Evolutionary conservation across 2,329 filamentous ascomycete genomes (phyloP), one percentile per base, ranked within the genome.

Genomic region (Verticillium alfalfae): DNA sequence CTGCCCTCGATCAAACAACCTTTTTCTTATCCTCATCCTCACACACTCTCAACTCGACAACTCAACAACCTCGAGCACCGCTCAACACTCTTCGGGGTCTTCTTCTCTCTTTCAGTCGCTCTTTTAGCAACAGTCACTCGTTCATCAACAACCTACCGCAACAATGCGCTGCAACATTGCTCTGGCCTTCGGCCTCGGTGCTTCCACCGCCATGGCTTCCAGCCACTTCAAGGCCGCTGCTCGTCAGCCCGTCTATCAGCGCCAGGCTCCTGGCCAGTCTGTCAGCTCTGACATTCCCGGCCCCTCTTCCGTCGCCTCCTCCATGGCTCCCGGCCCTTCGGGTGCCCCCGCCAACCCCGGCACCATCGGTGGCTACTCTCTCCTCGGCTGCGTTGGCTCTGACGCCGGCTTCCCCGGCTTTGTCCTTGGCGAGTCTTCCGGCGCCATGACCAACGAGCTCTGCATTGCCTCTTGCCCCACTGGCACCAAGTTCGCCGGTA

Each of bases 371-470:
- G 62, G 57, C 62, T 72, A 66, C 65, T 63, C 59, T 54, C 64
- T 67, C 61, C 62, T 67, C 39, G 73, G 73, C 61, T 75, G 73
- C 64, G 64, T 66, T 39, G 59, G 60, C n/a, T 73, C 71, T 36
- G 34, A 59, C 13, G 55, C 65, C 34, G 67, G 70, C 58, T 73
- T 73, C 69, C 64, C 67, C 5, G 60, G 34, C 57, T 75, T 73
- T 65, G 15, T 59, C 12, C 41, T 66, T 6, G 58, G 66, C 0
- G 36, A 12, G 12, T 64, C 66, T 10, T 62, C 57, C 34, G 39
- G 61, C 16, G 10, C 57, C 38, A 70, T 70, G 69, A 66, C 61
- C 52, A 63, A 67, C 41, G 63, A 67, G 49, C 54, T 67, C 13
- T 75, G 73, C 61, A 66, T 66, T 4, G 62, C 61, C 4, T 49